These are phyloP conservation scores for Heliocybe sulcata DNA, from an alignment of 1,284 basidiomycete species.

Conservation along the genomic window DNA sequence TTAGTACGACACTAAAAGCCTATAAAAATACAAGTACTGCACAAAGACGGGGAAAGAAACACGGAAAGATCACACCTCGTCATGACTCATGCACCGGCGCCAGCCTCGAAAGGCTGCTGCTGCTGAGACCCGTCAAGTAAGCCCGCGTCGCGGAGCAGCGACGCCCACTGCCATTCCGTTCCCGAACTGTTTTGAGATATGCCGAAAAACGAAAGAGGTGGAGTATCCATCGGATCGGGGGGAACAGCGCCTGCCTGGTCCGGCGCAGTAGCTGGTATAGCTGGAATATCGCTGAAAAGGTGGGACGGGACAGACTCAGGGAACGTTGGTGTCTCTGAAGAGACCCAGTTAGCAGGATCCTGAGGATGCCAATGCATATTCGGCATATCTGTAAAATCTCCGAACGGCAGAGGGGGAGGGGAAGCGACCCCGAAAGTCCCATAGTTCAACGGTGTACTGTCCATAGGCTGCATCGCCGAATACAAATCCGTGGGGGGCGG, in stretches of 20 bases:
- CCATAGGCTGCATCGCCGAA: too few relatives aligned
- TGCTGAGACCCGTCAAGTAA: not conserved
- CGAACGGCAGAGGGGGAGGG: not conserved
- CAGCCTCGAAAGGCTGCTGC: not conserved
- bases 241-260: not conserved
- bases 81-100: not conserved
- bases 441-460: not conserved
- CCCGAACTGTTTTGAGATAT: not conserved
- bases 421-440: not conserved
- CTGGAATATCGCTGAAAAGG: not conserved
- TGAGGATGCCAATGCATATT: not conserved
- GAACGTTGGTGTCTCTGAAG: not conserved
- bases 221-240: not conserved
- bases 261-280: not conserved
- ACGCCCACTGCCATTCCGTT: not conserved
- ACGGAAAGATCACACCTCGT: not conserved
- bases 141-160: not conserved
- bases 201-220: not conserved
- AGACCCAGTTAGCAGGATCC: not conserved
- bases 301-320: not conserved
- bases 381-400: not conserved
- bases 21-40: not conserved
- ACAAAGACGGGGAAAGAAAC: not conserved
- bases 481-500: too few relatives aligned
- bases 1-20: not conserved